Base-by-base conservation (phyloP, 176 grass and related monocot species). In the Oryza meridionalis region DNA sequence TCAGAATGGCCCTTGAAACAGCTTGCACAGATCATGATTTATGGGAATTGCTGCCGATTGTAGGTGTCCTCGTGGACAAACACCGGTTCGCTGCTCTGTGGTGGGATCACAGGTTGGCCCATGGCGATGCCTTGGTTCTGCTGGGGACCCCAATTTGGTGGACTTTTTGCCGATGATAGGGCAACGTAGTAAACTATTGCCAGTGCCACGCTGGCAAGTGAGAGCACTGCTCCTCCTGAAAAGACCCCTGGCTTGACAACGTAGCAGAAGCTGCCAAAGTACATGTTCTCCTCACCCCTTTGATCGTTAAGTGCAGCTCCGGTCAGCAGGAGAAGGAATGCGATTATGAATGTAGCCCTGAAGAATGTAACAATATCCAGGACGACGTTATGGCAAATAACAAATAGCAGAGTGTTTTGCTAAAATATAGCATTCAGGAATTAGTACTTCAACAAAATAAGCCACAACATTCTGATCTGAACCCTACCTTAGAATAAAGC, bases 11-110 rank as follows among this genome's bases (percentile, higher is more conserved):
- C 5, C 11, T 50, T 1, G 16, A 61, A 62, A 32, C 2, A 44
- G 59, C 21, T 26, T 77, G 26, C 61, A 68, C 6, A 33, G n/a
- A 12, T 53, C 14, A 11, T 65, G 9, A 24, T 95, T 89, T 73
- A 95, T 0, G 93, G 89, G 84, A 94, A 87, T 37, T 96, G 89
- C 79, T 91, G 96, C 64, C 96, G 79, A 58, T 92, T 96, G 81
- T 99, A 99, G 0, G 93, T 99, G 86, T 99, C 96, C 75, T 99
- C 96, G 0, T 99, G 96, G 78, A 99, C 96, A 46, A 99, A 99
- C 21, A 96, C 91, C 0, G 91, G 93, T 14, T 97, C 89, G 1
- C 37, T 94, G 79, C 87, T 94, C 76, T 92, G 89, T 11, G 82
- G 93, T 0, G 89, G 96, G 75, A 99, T 91, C 50, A 91, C 88